A percentile compares a stretch with the other conserved stretches of the same genome.
phyloP scores from a whole-genome alignment of 2,329 filamentous ascomycete species.

The Penicillium sp. region DNA sequence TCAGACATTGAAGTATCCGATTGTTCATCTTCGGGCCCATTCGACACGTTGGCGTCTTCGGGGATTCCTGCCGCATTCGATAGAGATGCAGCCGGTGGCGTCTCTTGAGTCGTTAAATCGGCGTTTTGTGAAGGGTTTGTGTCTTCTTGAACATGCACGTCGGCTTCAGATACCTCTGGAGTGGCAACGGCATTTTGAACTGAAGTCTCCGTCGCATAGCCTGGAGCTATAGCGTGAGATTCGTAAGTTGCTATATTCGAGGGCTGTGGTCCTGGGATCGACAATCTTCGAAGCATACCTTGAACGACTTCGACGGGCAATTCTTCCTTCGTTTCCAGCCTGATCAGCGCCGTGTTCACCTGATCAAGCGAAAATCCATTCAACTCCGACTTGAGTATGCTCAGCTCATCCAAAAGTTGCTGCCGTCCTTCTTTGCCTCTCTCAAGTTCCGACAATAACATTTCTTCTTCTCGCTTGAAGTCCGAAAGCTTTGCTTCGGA shows the following conservation, averaged over 20 bases:
- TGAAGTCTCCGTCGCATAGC: background rate
- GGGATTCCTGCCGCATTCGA: slow-evolving; percentile 14
- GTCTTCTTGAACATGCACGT: slow-evolving; percentile 5
- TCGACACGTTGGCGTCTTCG: slow-evolving; percentile 17
- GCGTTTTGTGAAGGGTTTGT: background rate
- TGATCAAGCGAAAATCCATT: slow-evolving; percentile 52
- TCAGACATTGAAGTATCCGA: slow-evolving; percentile 33
- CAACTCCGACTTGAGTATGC: slow-evolving; percentile 53
- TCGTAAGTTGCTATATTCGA: slow-evolving; percentile 10
- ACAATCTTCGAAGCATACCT: slow-evolving; percentile 25
- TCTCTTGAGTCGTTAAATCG: background rate
- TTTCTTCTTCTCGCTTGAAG: slow-evolving; percentile 43
- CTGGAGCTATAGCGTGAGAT: slow-evolving; percentile 8
- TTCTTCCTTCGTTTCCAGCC: slow-evolving; percentile 26
- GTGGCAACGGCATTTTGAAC: background rate
- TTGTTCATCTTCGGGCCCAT: slow-evolving; percentile 20
- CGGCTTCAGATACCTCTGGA: background rate
- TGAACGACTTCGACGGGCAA: slow-evolving; percentile 20
- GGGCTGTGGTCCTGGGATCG: slow-evolving; percentile 3
- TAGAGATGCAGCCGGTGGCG: background rate
- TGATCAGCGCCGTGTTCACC: slow-evolving; percentile 43
- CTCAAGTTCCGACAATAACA: slow-evolving; percentile 52
- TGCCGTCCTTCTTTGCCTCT: slow-evolving; percentile 49
- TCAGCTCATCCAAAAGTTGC: slow-evolving; percentile 54
- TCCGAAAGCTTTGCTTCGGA: slow-evolving; percentile 40